Percentiles rank a stretch among this genome's conserved stretches.
phyloP scores from a whole-genome alignment of 1,284 basidiomycete genomes.

The Irpex lacteus region DNA sequence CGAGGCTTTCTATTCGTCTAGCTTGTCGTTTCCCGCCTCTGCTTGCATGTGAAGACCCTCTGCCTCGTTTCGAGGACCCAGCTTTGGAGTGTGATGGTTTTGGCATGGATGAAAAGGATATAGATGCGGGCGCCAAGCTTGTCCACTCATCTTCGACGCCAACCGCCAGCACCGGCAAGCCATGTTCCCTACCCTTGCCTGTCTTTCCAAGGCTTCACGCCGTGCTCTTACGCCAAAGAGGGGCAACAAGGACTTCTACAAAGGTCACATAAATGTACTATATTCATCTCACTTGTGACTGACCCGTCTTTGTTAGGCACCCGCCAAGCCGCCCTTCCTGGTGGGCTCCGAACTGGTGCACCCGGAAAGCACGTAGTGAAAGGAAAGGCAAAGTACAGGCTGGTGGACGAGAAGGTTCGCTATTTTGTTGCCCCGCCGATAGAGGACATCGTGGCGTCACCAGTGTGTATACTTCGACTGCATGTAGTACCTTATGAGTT shows the following conservation, averaged over 20 bases:
- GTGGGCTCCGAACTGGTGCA: slow-evolving; percentile 83
- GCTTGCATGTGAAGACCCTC: slow-evolving; percentile 3
- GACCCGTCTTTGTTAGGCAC: slow-evolving; percentile 51
- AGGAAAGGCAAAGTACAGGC: slow-evolving; percentile 74
- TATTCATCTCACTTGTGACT: neutral
- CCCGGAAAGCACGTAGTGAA: slow-evolving; percentile 79
- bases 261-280: slow-evolving; percentile 49
- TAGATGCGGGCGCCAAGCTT: neutral
- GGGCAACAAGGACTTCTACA: slow-evolving; percentile 93
- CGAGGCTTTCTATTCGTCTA: slow-evolving; percentile 2
- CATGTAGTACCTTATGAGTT: neutral
- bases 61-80: slow-evolving; percentile 4
- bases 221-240: slow-evolving; percentile 78
- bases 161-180: slow-evolving; percentile 9
- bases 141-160: neutral
- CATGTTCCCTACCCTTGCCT: slow-evolving; percentile 67
- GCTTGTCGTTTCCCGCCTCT: slow-evolving; percentile 6
- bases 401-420: slow-evolving; percentile 80
- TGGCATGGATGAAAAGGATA: slow-evolving; percentile 5
- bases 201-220: slow-evolving; percentile 78
- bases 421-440: slow-evolving; percentile 80
- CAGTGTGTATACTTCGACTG: slow-evolving; percentile 43
- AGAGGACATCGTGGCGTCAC: slow-evolving; percentile 57
- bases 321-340: slow-evolving; percentile 76
- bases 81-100: slow-evolving; percentile 10